These are phyloP conservation scores for Takashimella tepidaria DNA, from an alignment of 1,284 basidiomycete species.

Conservation along the genomic window DNA sequence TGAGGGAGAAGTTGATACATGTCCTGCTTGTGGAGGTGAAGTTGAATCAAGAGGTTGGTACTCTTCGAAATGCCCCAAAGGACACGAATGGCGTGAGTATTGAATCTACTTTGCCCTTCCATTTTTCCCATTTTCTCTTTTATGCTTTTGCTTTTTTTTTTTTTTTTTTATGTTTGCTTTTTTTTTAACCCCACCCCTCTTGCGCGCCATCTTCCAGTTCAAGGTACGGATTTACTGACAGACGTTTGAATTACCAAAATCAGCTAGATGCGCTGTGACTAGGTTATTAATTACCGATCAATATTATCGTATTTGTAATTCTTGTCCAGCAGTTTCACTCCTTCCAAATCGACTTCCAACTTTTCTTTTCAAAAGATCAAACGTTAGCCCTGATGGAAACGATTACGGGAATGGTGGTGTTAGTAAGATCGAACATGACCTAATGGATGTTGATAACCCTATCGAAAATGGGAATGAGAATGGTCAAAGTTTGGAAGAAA, in stretches of 20 bases:
- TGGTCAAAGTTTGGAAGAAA: too few relatives aligned
- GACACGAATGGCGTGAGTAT: slow-evolving; percentile 41
- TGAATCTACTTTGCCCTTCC: not conserved
- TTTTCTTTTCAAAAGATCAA: not conserved
- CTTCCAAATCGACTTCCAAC: slow-evolving; percentile 10
- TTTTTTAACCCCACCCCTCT: too few relatives aligned
- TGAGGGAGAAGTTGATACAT: not conserved
- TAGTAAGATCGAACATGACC: not conserved
- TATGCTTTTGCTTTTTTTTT: not conserved
- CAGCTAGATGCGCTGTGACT: slow-evolving; percentile 39
- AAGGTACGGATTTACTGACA: too few relatives aligned
- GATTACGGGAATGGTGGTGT: not conserved
- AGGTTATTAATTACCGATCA: slow-evolving; percentile 32
- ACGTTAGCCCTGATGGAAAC: too few relatives aligned
- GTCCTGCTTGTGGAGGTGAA: not conserved
- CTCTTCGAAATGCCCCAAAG: slow-evolving; percentile 18
- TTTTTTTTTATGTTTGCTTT: not conserved
- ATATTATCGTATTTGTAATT: slow-evolving; percentile 35
- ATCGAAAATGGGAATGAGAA: not conserved
- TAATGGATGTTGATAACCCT: not conserved
- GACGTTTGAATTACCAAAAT: too few relatives aligned
- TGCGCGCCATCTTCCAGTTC: too few relatives aligned
- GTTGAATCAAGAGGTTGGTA: not conserved
- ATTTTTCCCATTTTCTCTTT: not conserved
- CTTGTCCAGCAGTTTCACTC: slow-evolving; percentile 37